These are phyloP conservation scores for Cryptococcus sp. DNA, from an alignment of 1,284 basidiomycete genomes.

Conservation along the genomic window DNA sequence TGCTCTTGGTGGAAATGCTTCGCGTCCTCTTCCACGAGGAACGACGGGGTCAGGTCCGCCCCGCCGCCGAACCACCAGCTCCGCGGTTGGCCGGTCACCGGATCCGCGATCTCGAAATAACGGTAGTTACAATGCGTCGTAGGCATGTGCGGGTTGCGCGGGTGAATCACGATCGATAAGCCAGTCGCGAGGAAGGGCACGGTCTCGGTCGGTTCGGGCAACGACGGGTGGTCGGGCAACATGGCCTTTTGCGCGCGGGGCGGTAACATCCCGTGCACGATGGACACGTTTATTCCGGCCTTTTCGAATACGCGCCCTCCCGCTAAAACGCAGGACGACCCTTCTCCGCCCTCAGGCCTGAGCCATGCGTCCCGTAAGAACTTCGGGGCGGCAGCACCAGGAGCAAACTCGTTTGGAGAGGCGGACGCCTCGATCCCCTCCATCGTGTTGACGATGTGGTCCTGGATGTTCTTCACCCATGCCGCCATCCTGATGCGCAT, in stretches of 20 bases:
- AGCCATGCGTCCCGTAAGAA: constrained; percentile 90
- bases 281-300: constrained; percentile 92
- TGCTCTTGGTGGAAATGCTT: constrained; percentile 81
- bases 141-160: constrained; percentile 84
- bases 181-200: constrained; percentile 95
- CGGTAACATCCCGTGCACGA: constrained; percentile 86
- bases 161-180: constrained; percentile 89
- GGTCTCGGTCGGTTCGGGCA: constrained; percentile 62
- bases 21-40: constrained; percentile 86
- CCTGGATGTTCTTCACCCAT: constrained; percentile 78
- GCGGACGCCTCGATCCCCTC: constrained; percentile 75
- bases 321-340: constrained; percentile 84
- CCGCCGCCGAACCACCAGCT: constrained; percentile 99
- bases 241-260: constrained; percentile 90
- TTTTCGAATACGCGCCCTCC: constrained; percentile 82
- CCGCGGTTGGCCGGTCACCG: constrained; percentile 55
- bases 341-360: constrained; percentile 75
- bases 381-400: constrained; percentile 43
- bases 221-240: constrained; percentile 81
- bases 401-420: constrained; percentile 46
- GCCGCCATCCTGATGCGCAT: constrained; percentile 81
- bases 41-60: constrained; percentile 92
- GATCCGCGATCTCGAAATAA: constrained; percentile 87
- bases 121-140: constrained; percentile 98
- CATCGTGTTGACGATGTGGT: constrained; percentile 76